Evolutionary conservation across 2,329 filamentous ascomycete species (phyloP).

Genomic region (Calonectria henricotiae): DNA sequence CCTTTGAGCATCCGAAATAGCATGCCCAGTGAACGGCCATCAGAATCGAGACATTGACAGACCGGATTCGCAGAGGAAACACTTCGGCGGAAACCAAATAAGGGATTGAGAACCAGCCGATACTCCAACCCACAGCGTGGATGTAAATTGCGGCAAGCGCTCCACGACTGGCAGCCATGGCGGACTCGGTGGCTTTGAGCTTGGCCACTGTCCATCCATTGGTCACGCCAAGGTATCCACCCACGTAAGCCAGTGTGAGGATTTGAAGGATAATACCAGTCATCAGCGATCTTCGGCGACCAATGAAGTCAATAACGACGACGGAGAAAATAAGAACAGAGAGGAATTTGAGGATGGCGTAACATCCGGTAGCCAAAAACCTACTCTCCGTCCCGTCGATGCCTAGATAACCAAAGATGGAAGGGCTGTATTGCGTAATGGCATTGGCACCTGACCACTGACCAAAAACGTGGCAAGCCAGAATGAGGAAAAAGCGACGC

Average conservation of each 20-base stretch:
- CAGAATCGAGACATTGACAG: constrained; percentile 60
- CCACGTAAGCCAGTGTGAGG: constrained; percentile 53
- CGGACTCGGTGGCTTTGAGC: constrained; percentile 41
- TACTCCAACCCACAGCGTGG: constrained; percentile 63
- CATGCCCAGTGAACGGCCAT: constrained; percentile 64
- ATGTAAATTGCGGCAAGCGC: constrained; percentile 64
- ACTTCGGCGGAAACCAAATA: constrained; percentile 65
- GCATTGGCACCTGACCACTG: constrained; percentile 54
- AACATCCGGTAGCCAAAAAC: constrained; percentile 51
- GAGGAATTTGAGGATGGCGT: constrained; percentile 53
- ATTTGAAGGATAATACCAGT: constrained; percentile 56
- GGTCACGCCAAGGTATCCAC: constrained; percentile 53
- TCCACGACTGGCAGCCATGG: constrained; percentile 56
- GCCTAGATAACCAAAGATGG: constrained; percentile 53
- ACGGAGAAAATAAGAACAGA: constrained; percentile 51
- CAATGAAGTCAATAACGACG: constrained; percentile 55
- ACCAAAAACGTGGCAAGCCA: constrained; percentile 51
- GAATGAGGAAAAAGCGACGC: constrained; percentile 54
- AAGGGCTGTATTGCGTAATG: constrained; percentile 54
- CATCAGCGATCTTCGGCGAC: constrained; percentile 55
- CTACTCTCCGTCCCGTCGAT: constrained; percentile 47
- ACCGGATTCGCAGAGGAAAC: constrained; percentile 62
- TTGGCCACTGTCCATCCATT: constrained; percentile 45
- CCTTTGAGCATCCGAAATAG: constrained; percentile 56
- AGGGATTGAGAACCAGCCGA: constrained; percentile 66